phyloP scores from a whole-genome alignment of 2,329 filamentous ascomycete genomes.

The Bisporella sp. region DNA sequence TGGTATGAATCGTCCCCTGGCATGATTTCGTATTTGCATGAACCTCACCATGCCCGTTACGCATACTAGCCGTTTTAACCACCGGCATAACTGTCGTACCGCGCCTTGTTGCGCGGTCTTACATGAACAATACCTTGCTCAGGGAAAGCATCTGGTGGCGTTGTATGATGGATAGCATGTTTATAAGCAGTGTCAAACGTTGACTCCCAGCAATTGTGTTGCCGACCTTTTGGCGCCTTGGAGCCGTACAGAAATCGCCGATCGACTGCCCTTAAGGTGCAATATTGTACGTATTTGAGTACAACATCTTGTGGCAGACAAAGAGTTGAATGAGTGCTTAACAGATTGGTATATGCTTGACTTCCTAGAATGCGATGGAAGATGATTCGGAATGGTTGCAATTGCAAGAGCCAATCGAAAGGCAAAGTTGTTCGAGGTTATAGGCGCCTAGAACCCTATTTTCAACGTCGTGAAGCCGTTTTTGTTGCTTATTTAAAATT shows the following conservation, averaged over 20 bases:
- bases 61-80: conserved; percentile 8
- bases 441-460: no score
- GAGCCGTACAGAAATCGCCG: neutral
- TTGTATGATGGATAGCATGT: conserved; percentile 2
- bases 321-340: no score
- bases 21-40: no score
- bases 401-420: no score
- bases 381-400: no score
- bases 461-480: no score
- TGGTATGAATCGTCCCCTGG: no score
- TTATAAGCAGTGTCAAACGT: conserved; percentile 1
- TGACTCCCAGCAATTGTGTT: conserved; percentile 1
- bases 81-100: conserved; percentile 10
- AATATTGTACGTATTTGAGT: neutral
- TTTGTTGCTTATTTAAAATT: no score
- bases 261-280: neutral
- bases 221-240: neutral
- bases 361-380: no score
- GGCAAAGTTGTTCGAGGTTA: no score
- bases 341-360: no score
- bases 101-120: conserved; percentile 9
- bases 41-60: no score
- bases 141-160: conserved; percentile 8
- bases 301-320: neutral
- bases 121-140: conserved; percentile 12